phyloP scores from a whole-genome alignment of 2,329 filamentous ascomycete species.

The Onygenales sp. region DNA sequence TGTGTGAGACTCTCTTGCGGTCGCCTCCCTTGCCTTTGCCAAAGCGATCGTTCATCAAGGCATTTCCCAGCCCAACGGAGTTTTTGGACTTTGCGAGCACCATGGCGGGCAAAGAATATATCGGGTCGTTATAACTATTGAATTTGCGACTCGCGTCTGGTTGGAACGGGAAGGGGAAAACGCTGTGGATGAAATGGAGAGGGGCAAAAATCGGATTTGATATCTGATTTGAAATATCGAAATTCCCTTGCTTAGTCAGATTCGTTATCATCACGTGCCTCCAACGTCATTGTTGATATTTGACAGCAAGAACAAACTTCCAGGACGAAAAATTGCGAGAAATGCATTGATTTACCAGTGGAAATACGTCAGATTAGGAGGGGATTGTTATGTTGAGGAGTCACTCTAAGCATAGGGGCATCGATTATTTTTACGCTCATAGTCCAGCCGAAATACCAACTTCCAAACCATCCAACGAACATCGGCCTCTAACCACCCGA shows the following conservation, averaged over 20 bases:
- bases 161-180: not conserved
- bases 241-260: not conserved
- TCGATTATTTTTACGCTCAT: too few species aligned
- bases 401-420: too few species aligned
- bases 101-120: slow-evolving; percentile 40
- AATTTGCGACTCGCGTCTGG: not conserved
- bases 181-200: not conserved
- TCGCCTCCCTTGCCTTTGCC: slow-evolving; percentile 81
- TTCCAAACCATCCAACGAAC: too few species aligned
- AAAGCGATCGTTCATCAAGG: slow-evolving; percentile 97
- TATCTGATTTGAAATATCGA: slow-evolving; percentile 1
- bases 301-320: not conserved
- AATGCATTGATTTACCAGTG: too few species aligned
- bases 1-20: slow-evolving; percentile 61
- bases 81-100: slow-evolving; percentile 89
- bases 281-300: not conserved
- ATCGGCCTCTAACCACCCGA: too few species aligned
- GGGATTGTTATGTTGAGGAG: too few species aligned
- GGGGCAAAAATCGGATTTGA: not conserved
- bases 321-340: too few species aligned
- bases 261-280: slow-evolving; percentile 1
- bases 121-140: not conserved
- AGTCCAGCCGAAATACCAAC: too few species aligned
- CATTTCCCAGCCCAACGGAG: slow-evolving; percentile 86
- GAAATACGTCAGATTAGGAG: too few species aligned